Base-by-base conservation (phyloP, 2,329 filamentous ascomycete genomes). In the Pleoardoris graminearum region DNA sequence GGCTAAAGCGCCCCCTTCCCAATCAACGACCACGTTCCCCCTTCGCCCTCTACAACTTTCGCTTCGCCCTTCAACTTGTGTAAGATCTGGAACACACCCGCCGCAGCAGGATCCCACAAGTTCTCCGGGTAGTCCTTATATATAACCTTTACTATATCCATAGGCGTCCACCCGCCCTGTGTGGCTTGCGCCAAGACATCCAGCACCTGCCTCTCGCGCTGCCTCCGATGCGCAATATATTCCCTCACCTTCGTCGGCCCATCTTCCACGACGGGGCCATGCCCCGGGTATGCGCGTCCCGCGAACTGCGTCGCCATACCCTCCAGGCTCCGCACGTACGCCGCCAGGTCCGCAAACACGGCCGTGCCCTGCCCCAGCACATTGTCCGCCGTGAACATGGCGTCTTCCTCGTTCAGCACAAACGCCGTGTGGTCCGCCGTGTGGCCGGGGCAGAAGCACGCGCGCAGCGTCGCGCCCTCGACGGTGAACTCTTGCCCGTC, bases 301-400 rank as follows among this genome's bases (percentile, higher is more conserved):
- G 72, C 73, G 61, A 90, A 89, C 6, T 85, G 76, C 19, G 74
- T 71, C 39, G 79, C 77, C 90, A 96, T 94, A 58, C 79, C 80
- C 33, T 84, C 79, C 11, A 96, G 77, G 53, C 85, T 90, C 17
- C 72, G 67, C 57, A 95, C 77, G 68, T 95, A 96, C 0, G 77
- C 75, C 1, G 76, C 71, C 7, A 96, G 78, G 58, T 94, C 84
- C 70, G 95, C 90, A 61, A 95, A 95, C 0, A 94, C 90, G 3
- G 89, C 86, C 2, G 90, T 95, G 11, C 91, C 91, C 54, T 96
- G 89, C 1, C 91, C 91, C 1, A 96, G 80, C 1, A 96, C 87
- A 68, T 93, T 95, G 73, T 96, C 91, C 6, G 88, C 91, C 0
- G 91, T 95, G 71, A 96, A 94, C 76, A 96, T 85, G 35, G 89